Evolutionary conservation across 331 rosid species (phyloP).

Genomic region (Quercus phellos): DNA sequence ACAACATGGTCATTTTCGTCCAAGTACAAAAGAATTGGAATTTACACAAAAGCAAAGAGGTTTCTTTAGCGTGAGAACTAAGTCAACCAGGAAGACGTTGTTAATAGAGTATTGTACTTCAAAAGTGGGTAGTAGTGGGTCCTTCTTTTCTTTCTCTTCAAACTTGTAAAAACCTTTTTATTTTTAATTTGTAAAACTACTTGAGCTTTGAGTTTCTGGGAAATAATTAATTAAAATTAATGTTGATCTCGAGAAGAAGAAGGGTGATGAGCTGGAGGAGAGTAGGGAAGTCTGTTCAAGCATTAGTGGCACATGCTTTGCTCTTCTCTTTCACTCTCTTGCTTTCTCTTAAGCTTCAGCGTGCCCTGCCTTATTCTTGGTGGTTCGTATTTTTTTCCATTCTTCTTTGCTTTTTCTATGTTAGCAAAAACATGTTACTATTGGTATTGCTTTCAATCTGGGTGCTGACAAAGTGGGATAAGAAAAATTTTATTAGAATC

Average conservation of each 20-base stretch:
- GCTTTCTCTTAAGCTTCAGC: constrained; percentile 68
- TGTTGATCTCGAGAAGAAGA: constrained; percentile 62
- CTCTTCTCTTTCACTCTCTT: constrained; percentile 67
- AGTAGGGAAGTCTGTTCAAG: constrained; percentile 58
- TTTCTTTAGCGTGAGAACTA: constrained; percentile 41
- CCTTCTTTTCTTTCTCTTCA: background rate
- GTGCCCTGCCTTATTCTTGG: constrained; percentile 46
- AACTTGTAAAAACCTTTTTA: too few species aligned
- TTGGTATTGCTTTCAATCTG: background rate
- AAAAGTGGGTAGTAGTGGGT: too few species aligned
- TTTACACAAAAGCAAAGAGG: background rate
- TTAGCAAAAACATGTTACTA: background rate
- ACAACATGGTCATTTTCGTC: constrained; percentile 32
- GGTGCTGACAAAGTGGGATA: constrained; percentile 9
- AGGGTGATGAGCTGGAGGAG: constrained; percentile 83
- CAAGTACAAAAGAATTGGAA: too few species aligned
- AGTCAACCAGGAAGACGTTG: constrained; percentile 1
- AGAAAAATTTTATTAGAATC: background rate
- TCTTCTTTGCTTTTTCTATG: background rate
- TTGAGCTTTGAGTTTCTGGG: background rate
- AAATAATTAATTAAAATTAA: background rate
- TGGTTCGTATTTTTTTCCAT: constrained; percentile 46
- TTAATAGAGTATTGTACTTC: background rate
- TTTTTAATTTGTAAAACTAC: too few species aligned
- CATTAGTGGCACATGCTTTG: constrained; percentile 60